A percentile compares a stretch with the other conserved stretches of the same genome.
phyloP scores from a whole-genome alignment of 2,329 filamentous ascomycete genomes.

The Beauveria australis region DNA sequence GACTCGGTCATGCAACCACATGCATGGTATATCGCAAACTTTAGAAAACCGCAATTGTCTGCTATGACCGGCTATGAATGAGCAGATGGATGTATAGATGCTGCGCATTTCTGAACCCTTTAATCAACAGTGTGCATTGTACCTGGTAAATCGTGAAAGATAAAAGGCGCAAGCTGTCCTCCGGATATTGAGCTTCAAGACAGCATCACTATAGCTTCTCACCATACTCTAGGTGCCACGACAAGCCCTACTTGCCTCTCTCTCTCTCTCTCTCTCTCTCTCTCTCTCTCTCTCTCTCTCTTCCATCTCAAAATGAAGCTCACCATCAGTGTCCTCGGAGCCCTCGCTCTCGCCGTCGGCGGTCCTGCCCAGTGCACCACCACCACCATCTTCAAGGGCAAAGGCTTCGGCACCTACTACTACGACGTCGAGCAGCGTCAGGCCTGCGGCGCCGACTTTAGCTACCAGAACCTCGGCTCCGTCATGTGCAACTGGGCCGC shows the following conservation, averaged over 20 bases:
- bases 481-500: conserved; percentile 7
- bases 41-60: neutral
- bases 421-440: conserved; percentile 6
- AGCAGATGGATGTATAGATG: neutral
- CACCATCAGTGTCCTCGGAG: neutral
- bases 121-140: neutral
- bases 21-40: neutral
- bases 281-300: neutral
- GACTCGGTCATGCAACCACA: neutral
- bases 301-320: neutral
- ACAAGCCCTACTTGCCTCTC: neutral
- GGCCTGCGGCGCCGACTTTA: conserved; percentile 4
- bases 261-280: neutral
- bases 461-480: conserved; percentile 1
- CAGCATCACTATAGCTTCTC: no score
- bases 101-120: neutral
- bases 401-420: conserved; percentile 10
- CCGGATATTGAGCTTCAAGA: no score
- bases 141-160: neutral
- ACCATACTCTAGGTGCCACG: neutral
- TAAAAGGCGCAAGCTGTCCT: neutral
- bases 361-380: neutral
- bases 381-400: neutral
- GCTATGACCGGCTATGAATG: neutral
- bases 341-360: conserved; percentile 3